Base-by-base conservation (phyloP, 306 rosid genomes). In the Cucumis hystrix region DNA sequence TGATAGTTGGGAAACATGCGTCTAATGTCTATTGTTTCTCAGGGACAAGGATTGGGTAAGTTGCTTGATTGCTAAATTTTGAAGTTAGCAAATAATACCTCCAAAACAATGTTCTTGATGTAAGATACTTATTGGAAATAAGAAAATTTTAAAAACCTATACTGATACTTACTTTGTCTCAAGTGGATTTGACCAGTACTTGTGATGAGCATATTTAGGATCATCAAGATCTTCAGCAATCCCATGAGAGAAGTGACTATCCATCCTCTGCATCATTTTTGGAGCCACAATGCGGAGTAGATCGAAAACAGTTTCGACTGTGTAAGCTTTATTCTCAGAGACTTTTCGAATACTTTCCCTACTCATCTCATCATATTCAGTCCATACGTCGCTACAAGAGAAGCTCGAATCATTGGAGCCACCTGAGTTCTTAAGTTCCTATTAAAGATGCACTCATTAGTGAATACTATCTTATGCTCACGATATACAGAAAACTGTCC, bases 141-240 rank as follows among this genome's bases (percentile, higher is more conserved):
- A 23, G 58, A 33, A 14, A 57, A 35, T 45, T 51, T 49, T 51
- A 60, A 80, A 5, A 7, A 28, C 7, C 47, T 65, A 41, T 12
- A 25, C 58, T 16, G 57, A 7, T 71, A 83, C 92, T 85, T 84
- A 90, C 97, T 80, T 86, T 72, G 92, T 87, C 79, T 93, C 98
- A 2, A 93, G 91, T 76, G 97, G 93, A 85, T 93, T 93, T 28
- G 97, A 93, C 96, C 96, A 93, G 86, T 87, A 91, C 82, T 83
- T 93, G 86, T 88, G 72, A 85, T 93, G 91, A 23, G 54, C 68
- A 63, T 89, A 93, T 63, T 87, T 86, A 30, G 92, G 88, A 82
- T 93, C 89, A 20, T 91, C 92, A 51, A 93, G 87, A 82, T 89
- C 77, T 70, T 86, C 92, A 39, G 98, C 93, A 75, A 91, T 88